These are phyloP conservation scores for Harringtonia aguacate DNA, from an alignment of 2,329 filamentous ascomycete genomes.

Conservation along the genomic window DNA sequence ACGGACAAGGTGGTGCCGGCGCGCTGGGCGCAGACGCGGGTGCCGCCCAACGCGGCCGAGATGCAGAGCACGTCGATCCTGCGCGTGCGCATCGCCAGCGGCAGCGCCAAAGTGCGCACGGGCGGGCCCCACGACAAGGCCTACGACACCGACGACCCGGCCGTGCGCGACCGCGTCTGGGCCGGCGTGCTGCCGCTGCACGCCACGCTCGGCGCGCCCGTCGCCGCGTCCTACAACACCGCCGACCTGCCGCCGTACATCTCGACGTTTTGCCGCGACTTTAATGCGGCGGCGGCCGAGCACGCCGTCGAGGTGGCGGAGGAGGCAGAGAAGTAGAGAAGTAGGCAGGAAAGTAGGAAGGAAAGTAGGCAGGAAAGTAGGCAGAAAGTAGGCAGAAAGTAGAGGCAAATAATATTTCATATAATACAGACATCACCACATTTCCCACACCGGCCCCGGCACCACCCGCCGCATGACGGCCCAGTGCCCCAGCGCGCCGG, in stretches of 20 bases:
- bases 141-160: slow-evolving; percentile 33
- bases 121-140: slow-evolving; percentile 50
- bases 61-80: slow-evolving; percentile 66
- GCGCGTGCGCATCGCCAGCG: slow-evolving; percentile 55
- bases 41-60: slow-evolving; percentile 63
- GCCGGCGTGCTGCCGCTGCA: slow-evolving; percentile 53
- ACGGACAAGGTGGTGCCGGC: slow-evolving; percentile 61
- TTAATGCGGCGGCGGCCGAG: slow-evolving; percentile 19
- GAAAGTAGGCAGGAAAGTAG: background rate
- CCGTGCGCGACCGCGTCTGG: slow-evolving; percentile 34
- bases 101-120: slow-evolving; percentile 63
- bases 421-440: slow-evolving; percentile 48
- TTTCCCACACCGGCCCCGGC: slow-evolving; percentile 71
- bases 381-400: background rate
- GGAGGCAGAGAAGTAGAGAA: slow-evolving; percentile 8
- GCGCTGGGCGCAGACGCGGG: slow-evolving; percentile 58
- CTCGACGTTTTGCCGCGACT: slow-evolving; percentile 25
- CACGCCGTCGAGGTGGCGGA: slow-evolving; percentile 15
- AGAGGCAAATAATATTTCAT: background rate
- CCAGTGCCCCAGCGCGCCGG: slow-evolving; percentile 81
- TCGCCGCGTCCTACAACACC: slow-evolving; percentile 48
- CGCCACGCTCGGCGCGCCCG: slow-evolving; percentile 50
- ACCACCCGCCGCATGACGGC: slow-evolving; percentile 78
- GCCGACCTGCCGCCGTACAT: slow-evolving; percentile 55
- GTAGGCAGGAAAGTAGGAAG: slow-evolving; percentile 2